Conservation (phyloP, 768 basidiomycete genomes). For the Podaxis sp. region DNA sequence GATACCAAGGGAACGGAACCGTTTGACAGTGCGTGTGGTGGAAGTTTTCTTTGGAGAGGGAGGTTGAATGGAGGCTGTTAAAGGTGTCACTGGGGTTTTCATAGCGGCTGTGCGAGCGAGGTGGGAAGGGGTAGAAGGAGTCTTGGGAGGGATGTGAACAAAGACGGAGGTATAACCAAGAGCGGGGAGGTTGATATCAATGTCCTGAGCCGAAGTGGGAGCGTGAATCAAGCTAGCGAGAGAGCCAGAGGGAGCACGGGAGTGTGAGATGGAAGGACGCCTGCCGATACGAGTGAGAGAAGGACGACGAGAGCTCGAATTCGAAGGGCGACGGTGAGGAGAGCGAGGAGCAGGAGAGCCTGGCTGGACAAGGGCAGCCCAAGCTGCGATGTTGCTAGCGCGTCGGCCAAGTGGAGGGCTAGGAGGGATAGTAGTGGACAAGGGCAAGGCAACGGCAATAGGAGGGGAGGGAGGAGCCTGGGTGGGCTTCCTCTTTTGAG, state of each 20-base stretch:
- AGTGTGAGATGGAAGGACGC: constrained; percentile 32
- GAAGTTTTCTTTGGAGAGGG: constrained; percentile 15
- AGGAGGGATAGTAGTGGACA: constrained; percentile 10
- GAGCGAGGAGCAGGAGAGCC: constrained; percentile 54
- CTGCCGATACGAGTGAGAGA: constrained; percentile 18
- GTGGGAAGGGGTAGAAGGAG: constrained; percentile 39
- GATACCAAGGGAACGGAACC: constrained; percentile 12
- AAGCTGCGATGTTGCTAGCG: constrained; percentile 51
- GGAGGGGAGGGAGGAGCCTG: constrained; percentile 26
- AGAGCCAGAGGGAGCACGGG: constrained; percentile 39
- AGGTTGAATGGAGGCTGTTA: constrained; percentile 13
- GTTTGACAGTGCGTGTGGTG: constrained; percentile 12
- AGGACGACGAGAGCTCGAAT: constrained; percentile 16
- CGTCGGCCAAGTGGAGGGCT: constrained; percentile 23
- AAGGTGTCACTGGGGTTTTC: constrained; percentile 6
- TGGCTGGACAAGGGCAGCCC: constrained; percentile 65
- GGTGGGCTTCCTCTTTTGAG: constrained; percentile 29
- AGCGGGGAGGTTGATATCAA: constrained; percentile 53
- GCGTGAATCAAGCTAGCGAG: constrained; percentile 43
- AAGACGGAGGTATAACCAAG: constrained; percentile 68
- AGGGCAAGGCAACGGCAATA: constrained; percentile 1
- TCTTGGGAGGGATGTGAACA: constrained; percentile 46
- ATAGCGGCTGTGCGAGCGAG: constrained; percentile 20
- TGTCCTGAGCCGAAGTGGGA: constrained; percentile 41
- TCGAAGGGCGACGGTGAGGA: constrained; percentile 29